Evolutionary conservation across 2,329 filamentous ascomycete genomes (phyloP).

Genomic region (Xenosphaeropsis pyriputrescens): DNA sequence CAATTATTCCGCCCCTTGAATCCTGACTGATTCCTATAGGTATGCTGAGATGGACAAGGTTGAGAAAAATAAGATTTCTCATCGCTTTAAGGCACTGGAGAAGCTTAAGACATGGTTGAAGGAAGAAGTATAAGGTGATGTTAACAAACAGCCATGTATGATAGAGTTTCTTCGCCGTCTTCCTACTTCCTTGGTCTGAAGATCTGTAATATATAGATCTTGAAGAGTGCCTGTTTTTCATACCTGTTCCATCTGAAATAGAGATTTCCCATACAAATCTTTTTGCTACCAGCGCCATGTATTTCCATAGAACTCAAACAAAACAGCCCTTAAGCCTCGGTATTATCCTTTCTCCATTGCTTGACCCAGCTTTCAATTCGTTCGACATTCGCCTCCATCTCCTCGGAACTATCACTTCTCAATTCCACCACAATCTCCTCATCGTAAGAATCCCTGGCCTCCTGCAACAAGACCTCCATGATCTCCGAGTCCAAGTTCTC

Average conservation of each 20-base stretch:
- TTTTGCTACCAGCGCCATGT: too few relatives aligned
- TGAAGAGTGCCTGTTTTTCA: neutral
- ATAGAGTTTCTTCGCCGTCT: too few relatives aligned
- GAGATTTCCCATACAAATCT: too few relatives aligned
- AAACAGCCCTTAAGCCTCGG: constrained; percentile 5
- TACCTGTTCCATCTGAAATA: too few relatives aligned
- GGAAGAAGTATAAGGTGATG: constrained; percentile 5
- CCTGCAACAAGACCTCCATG: constrained; percentile 85
- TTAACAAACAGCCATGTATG: too few relatives aligned
- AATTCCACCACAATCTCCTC: constrained; percentile 28
- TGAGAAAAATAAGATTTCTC: constrained; percentile 85
- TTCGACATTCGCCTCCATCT: constrained; percentile 81
- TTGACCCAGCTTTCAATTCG: constrained; percentile 70
- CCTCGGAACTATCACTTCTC: constrained; percentile 63
- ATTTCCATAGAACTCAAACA: neutral
- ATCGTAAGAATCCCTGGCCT: constrained; percentile 53
- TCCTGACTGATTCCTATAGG: constrained; percentile 24
- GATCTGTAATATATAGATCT: constrained; percentile 4
- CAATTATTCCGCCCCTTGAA: neutral
- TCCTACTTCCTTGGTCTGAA: too few relatives aligned
- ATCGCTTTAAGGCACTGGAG: constrained; percentile 72
- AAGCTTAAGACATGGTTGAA: constrained; percentile 73
- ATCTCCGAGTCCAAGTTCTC: constrained; percentile 97
- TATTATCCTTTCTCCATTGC: constrained; percentile 63
- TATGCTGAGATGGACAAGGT: constrained; percentile 89